Base-by-base conservation (phyloP, 805 yeast species). In the Yamadazyma sp. region DNA sequence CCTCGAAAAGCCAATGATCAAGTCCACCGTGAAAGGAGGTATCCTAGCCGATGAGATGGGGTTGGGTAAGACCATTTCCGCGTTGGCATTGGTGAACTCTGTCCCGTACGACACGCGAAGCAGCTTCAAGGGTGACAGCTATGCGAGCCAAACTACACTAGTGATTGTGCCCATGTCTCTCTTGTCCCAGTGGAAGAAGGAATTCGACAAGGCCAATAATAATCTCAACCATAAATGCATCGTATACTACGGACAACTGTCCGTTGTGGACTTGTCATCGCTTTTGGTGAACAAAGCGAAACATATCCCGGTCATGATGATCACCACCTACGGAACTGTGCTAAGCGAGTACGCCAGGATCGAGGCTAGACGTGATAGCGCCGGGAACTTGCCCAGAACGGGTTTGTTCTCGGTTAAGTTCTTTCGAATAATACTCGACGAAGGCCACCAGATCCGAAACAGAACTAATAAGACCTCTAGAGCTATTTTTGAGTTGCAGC, bases 41-140 rank as follows among this genome's bases (percentile, higher is more conserved):
- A 84, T 90, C 14, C 63, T 90, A 11, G 95, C 97, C 0, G 98
- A 90, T 63, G 98, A 90, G 57, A 90, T 90, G 98, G 98, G 98
- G 0, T 68, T 90, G 6, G 98, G 98, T 28, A 90, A 90, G 55
- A 90, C 98, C 0, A 84, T 90, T 16, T 84, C 95, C 1, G 78
- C 95, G 0, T 60, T 88, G 36, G 74, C 96, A 0, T 61, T 91
- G 33, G 70, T 90, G 9, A 77, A 83, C 40, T 71, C 86, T 0
- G 80, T 73, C 7, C 85, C 88, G 0, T 56, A 49, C 31, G 90
- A 84, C 50, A 40, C 54, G 10, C 28, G 17, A 13, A 7, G 43
- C 25, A 27, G 45, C 5, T 23, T 37, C 26, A 32, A 42, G 10
- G 36, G 24, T 12, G 15, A 32, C 12, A 62, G 67, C 3, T 84